Evolutionary conservation across 306 rosid species (phyloP), one percentile per base, ranked within the genome.

Genomic region (Geum urbanum): DNA sequence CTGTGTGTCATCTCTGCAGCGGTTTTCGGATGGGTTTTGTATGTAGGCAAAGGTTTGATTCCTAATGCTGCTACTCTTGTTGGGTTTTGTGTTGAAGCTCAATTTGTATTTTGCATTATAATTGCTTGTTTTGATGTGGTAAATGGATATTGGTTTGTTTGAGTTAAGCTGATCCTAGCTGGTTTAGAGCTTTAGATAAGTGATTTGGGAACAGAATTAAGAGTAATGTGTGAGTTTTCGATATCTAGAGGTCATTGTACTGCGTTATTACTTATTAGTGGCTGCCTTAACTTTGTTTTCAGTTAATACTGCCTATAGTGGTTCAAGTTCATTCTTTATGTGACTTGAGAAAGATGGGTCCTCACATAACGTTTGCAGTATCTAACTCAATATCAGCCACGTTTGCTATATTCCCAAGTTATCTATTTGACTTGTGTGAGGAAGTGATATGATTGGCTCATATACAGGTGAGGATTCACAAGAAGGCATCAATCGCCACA

Each of bases 21-120:
- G 40, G 94, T 87, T 81, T 92, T 89, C 85, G 66, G 82, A 71
- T 89, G 90, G 92, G 97, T 92, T 75, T 72, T 92, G 71, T 89
- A 81, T 74, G 85, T 92, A 2, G 96, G 90, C 71, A 92, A 92
- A 89, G 97, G 97, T 91, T 67, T 63, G 69, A 65, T 59, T 49
- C 40, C n/a, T 52, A 24, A 62, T 58, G 62, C 16, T 75, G 9
- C 70, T 19, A 19, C 12, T 50, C 35, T 46, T 43, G 14, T 44
- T 64, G 4, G 2, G 48, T 39, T 71, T 4, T 5, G 32, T 27
- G 32, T 27, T 8, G n/a, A 40, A 32, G 54, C 22, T 47, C 35
- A 9, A 47, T 66, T 18, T 48, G 41, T 27, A 27, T 27, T 27
- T 65, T 45, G 2, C 10, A 9, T 9, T 0, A 22, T 18, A 46